These are phyloP conservation scores for Nigrospora oryzae DNA, from an alignment of 2,329 filamentous ascomycete genomes.

Conservation along the genomic window DNA sequence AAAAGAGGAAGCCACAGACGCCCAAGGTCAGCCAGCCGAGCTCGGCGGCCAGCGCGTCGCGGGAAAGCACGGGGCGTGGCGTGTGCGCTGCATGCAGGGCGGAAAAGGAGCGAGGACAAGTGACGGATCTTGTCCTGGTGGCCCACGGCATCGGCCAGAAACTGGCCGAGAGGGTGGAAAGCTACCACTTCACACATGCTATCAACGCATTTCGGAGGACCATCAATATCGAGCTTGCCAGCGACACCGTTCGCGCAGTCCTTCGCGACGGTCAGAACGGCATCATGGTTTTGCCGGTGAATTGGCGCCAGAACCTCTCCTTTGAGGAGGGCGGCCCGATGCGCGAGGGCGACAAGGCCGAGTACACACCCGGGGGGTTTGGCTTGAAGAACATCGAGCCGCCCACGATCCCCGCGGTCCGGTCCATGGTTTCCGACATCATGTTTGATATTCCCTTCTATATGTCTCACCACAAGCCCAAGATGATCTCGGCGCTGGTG, in stretches of 20 bases:
- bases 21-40: slow-evolving; percentile 13
- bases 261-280: slow-evolving; percentile 73
- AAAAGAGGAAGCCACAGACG: slow-evolving; percentile 27
- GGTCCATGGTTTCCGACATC: slow-evolving; percentile 89
- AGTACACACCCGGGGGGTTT: slow-evolving; percentile 51
- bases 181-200: slow-evolving; percentile 93
- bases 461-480: slow-evolving; percentile 89
- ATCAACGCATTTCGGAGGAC: slow-evolving; percentile 85
- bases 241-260: slow-evolving; percentile 63
- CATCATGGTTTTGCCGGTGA: slow-evolving; percentile 89
- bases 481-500: slow-evolving; percentile 86
- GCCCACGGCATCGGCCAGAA: slow-evolving; percentile 97
- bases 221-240: slow-evolving; percentile 76
- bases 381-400: slow-evolving; percentile 84
- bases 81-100: slow-evolving; percentile 52
- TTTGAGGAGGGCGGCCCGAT: slow-evolving; percentile 71
- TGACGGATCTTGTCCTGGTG: slow-evolving; percentile 83
- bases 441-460: slow-evolving; percentile 99
- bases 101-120: slow-evolving; percentile 56
- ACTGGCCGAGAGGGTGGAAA: slow-evolving; percentile 87
- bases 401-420: slow-evolving; percentile 81
- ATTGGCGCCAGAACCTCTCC: slow-evolving; percentile 84
- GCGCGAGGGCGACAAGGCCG: slow-evolving; percentile 41
- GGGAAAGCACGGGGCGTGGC: slow-evolving; percentile 9
- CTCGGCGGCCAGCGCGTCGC: slow-evolving; percentile 17